A percentile compares a stretch with the other conserved stretches of the same genome.
Conservation (phyloP, 1,284 basidiomycete genomes). For the Cerioporus squamosus region DNA sequence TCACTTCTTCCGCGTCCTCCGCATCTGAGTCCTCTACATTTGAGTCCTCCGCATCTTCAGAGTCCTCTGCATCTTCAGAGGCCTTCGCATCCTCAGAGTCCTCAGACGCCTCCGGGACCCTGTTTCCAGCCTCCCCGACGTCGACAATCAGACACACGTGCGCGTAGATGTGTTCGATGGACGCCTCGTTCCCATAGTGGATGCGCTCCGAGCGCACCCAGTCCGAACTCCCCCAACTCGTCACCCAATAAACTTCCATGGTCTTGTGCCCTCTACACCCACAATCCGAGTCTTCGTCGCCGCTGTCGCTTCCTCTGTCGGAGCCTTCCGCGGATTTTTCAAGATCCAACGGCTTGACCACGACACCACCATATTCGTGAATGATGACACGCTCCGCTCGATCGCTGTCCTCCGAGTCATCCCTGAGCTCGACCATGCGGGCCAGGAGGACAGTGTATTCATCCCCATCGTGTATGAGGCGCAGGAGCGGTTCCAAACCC, state of each 20-base stretch:
- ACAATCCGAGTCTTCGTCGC: not conserved
- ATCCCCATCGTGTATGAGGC: not conserved
- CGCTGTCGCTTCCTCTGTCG: constrained; percentile 2
- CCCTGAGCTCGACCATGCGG: not conserved
- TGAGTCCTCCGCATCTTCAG: too few species aligned
- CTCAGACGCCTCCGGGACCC: too few species aligned
- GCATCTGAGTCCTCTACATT: too few species aligned
- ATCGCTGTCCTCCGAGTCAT: not conserved
- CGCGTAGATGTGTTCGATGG: constrained; percentile 16
- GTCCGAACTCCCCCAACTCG: not conserved
- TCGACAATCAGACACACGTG: constrained; percentile 12
- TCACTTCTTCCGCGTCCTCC: too few species aligned
- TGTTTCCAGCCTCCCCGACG: not conserved
- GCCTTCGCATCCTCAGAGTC: too few species aligned
- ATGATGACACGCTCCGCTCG: too few species aligned
- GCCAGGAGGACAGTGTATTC: not conserved
- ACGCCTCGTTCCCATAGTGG: constrained; percentile 17
- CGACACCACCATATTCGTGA: too few species aligned
- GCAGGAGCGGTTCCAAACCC: not conserved
- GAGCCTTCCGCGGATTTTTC: constrained; percentile 8
- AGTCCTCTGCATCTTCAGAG: too few species aligned
- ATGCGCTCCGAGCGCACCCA: constrained; percentile 10
- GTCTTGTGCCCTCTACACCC: not conserved
- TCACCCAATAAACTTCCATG: constrained; percentile 13
- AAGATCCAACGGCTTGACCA: too few species aligned